Evolutionary conservation across 164 flowering plant genomes (phyloP).

Genomic region (Kingdonia uniflora): DNA sequence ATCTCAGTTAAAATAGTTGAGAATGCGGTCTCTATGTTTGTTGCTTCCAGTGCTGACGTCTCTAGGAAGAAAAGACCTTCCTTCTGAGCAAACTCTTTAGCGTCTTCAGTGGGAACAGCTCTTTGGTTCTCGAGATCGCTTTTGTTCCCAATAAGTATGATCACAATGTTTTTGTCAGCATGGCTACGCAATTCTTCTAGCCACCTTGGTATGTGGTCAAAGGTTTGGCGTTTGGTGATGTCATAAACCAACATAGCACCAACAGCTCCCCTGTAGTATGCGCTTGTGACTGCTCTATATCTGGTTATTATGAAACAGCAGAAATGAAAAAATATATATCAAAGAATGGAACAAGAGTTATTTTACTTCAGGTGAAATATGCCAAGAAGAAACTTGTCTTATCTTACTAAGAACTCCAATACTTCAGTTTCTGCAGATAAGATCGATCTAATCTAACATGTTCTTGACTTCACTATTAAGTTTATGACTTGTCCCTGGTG

Average conservation of each 20-base stretch:
- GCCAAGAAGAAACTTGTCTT: too few relatives aligned
- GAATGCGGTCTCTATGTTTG: conserved; percentile 18
- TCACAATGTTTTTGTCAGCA: conserved; percentile 20
- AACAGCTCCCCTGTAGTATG: conserved; percentile 22
- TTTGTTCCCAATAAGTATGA: conserved; percentile 23
- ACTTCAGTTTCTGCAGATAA: too few relatives aligned
- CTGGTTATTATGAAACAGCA: conserved; percentile 5
- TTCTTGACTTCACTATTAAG: too few relatives aligned
- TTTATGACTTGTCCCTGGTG: too few relatives aligned
- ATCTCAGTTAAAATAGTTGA: conserved; percentile 21
- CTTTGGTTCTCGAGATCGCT: conserved; percentile 17
- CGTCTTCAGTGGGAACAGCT: conserved; percentile 19
- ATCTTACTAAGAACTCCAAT: too few relatives aligned
- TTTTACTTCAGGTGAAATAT: not conserved
- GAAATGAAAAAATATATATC: not conserved
- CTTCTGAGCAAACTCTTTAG: conserved; percentile 20
- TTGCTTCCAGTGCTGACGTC: conserved; percentile 20
- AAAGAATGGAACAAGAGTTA: not conserved
- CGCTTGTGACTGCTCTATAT: conserved; percentile 19
- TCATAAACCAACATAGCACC: conserved; percentile 26
- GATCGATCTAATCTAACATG: too few relatives aligned
- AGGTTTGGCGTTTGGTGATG: conserved; percentile 19
- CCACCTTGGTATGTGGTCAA: conserved; percentile 22
- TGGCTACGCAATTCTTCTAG: conserved; percentile 20
- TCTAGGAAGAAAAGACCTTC: conserved; percentile 22